phyloP scores from a whole-genome alignment of 1,284 basidiomycete species.

The Marasmius oreades region DNA sequence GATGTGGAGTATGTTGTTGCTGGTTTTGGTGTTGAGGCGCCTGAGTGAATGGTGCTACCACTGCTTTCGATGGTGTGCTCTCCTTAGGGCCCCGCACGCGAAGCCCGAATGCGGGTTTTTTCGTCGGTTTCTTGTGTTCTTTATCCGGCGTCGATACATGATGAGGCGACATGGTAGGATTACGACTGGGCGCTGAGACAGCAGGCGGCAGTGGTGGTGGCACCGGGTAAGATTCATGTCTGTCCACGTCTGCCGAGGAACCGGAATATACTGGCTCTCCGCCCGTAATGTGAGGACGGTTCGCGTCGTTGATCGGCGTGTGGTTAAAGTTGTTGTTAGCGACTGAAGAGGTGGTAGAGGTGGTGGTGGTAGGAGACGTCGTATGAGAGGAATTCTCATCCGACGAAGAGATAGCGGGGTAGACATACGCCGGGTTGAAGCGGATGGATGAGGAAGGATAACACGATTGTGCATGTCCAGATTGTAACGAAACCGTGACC shows the following conservation, averaged over 20 bases:
- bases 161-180: background rate
- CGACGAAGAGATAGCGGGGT: conserved; percentile 6
- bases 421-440: conserved; percentile 8
- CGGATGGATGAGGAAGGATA: background rate
- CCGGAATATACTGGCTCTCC: background rate
- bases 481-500: background rate
- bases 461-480: background rate
- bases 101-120: background rate
- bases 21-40: background rate
- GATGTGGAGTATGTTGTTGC: background rate
- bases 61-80: background rate
- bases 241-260: background rate
- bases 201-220: background rate
- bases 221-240: background rate
- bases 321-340: background rate
- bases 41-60: background rate
- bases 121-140: background rate
- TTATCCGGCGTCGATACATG: background rate
- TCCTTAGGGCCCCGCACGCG: background rate
- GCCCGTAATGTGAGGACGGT: background rate
- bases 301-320: background rate
- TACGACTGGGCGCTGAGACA: background rate
- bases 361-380: background rate
- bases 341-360: background rate
- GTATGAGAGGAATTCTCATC: background rate